Evolutionary conservation across 768 basidiomycete species (phyloP).

Genomic region (Inosperma sp.): DNA sequence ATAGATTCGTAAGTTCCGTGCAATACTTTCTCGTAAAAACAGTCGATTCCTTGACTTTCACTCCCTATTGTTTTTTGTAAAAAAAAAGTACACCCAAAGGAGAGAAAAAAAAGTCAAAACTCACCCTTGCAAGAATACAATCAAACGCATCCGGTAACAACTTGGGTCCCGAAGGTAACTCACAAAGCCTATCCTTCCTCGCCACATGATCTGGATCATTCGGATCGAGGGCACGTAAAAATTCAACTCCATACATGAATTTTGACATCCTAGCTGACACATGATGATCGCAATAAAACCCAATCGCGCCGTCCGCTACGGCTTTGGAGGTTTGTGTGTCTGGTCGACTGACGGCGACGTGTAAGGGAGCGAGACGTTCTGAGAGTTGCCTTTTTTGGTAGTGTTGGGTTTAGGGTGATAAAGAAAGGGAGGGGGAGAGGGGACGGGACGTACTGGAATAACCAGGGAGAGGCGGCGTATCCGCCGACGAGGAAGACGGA

Average conservation of each 20-base stretch:
- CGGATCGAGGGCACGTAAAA: constrained; percentile 61
- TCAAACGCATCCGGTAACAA: constrained; percentile 81
- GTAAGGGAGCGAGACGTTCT: constrained; percentile 53
- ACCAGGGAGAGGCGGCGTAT: constrained; percentile 79
- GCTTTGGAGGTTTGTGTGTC: constrained; percentile 87
- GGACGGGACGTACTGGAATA: constrained; percentile 49
- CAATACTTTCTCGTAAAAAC: constrained; percentile 81
- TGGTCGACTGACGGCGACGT: constrained; percentile 64
- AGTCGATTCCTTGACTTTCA: constrained; percentile 76
- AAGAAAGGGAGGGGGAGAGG: not conserved
- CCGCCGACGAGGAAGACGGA: constrained; percentile 84
- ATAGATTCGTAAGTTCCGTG: constrained; percentile 72
- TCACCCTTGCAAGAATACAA: constrained; percentile 66
- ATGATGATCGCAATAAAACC: constrained; percentile 81
- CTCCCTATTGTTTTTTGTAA: constrained; percentile 38
- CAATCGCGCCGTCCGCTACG: constrained; percentile 78
- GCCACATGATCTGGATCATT: constrained; percentile 62
- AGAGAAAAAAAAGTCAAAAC: constrained; percentile 19
- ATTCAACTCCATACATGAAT: constrained; percentile 82
- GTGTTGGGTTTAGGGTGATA: not conserved
- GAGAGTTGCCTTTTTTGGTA: constrained; percentile 51
- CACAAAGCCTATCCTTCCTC: constrained; percentile 62
- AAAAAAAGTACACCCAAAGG: not conserved
- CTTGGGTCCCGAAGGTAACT: constrained; percentile 72
- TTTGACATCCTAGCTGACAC: constrained; percentile 77